Evolutionary conservation across 1,284 basidiomycete species (phyloP).

Genomic region (Phenoliferia sp.): DNA sequence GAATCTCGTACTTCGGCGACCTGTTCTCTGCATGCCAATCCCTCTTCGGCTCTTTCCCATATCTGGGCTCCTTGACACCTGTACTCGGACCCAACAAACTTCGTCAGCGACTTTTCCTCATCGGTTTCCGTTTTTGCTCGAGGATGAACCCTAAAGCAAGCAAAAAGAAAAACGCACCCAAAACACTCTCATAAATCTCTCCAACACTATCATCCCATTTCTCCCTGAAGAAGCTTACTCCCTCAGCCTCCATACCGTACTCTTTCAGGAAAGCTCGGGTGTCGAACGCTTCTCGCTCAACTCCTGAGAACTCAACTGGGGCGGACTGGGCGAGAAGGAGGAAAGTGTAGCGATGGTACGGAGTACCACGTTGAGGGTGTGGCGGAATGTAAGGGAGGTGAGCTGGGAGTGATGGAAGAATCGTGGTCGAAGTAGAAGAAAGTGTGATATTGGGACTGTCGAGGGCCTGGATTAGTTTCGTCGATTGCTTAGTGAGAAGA

Average conservation of each 20-base stretch:
- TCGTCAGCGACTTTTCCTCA: neutral
- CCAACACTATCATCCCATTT: constrained; percentile 67
- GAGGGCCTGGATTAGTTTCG: neutral
- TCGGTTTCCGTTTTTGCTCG: too few relatives aligned
- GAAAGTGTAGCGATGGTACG: constrained; percentile 77
- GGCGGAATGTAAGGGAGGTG: constrained; percentile 69
- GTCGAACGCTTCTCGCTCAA: constrained; percentile 57
- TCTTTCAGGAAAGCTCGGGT: constrained; percentile 58
- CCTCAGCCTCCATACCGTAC: constrained; percentile 55
- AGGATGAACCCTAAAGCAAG: neutral
- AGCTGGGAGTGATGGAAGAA: constrained; percentile 39
- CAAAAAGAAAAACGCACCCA: constrained; percentile 55
- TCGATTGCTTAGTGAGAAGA: constrained; percentile 3
- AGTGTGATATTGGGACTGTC: constrained; percentile 73
- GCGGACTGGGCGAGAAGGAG: constrained; percentile 66
- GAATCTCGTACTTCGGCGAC: constrained; percentile 24
- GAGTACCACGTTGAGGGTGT: constrained; percentile 76
- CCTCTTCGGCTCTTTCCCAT: constrained; percentile 55
- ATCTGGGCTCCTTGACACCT: constrained; percentile 61
- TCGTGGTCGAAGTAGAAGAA: constrained; percentile 53
- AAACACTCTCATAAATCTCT: constrained; percentile 59
- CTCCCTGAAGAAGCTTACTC: constrained; percentile 76
- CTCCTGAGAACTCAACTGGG: constrained; percentile 34
- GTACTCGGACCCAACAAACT: constrained; percentile 5
- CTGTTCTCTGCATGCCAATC: constrained; percentile 50